These are phyloP conservation scores for Colletotrichum gloeosporioides DNA, from an alignment of 2,329 filamentous ascomycete genomes.

Conservation along the genomic window DNA sequence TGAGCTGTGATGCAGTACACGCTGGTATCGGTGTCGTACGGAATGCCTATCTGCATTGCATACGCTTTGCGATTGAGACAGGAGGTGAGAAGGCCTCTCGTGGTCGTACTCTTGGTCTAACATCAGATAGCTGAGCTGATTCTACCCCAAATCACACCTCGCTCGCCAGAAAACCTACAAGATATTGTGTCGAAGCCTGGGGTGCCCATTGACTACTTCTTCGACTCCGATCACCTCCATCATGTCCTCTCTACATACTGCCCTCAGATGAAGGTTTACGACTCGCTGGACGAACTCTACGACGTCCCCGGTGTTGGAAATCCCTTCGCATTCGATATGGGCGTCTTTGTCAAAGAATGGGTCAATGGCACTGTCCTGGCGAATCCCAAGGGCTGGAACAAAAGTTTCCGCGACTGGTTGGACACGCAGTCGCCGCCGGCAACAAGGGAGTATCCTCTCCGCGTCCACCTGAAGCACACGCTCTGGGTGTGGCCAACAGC, in stretches of 20 bases:
- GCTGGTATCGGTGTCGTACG: slow-evolving; percentile 50
- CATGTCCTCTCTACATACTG: slow-evolving; percentile 32
- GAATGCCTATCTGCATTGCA: slow-evolving; percentile 49
- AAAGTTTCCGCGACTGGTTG: slow-evolving; percentile 30
- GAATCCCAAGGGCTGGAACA: slow-evolving; percentile 22
- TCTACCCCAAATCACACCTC: slow-evolving; percentile 38
- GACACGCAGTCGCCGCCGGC: slow-evolving; percentile 29
- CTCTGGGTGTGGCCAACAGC: slow-evolving; percentile 36
- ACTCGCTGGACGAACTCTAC: slow-evolving; percentile 38
- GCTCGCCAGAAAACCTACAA: slow-evolving; percentile 34
- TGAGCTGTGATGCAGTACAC: slow-evolving; percentile 46
- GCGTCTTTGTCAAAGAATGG: slow-evolving; percentile 21
- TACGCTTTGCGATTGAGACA: slow-evolving; percentile 52
- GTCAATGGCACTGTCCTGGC: slow-evolving; percentile 31
- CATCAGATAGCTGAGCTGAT: slow-evolving; percentile 37
- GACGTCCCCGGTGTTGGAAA: slow-evolving; percentile 33
- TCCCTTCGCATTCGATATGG: slow-evolving; percentile 28
- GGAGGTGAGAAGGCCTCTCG: slow-evolving; percentile 37
- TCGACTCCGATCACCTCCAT: slow-evolving; percentile 36
- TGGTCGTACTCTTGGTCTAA: slow-evolving; percentile 7
- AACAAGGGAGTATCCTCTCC: slow-evolving; percentile 34
- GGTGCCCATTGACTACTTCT: slow-evolving; percentile 36
- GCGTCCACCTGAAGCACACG: slow-evolving; percentile 33
- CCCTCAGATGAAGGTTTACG: slow-evolving; percentile 40
- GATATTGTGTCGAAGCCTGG: slow-evolving; percentile 18